These are phyloP conservation scores for Monosporascus sp. DNA, from an alignment of 2,329 filamentous ascomycete genomes.

Conservation along the genomic window DNA sequence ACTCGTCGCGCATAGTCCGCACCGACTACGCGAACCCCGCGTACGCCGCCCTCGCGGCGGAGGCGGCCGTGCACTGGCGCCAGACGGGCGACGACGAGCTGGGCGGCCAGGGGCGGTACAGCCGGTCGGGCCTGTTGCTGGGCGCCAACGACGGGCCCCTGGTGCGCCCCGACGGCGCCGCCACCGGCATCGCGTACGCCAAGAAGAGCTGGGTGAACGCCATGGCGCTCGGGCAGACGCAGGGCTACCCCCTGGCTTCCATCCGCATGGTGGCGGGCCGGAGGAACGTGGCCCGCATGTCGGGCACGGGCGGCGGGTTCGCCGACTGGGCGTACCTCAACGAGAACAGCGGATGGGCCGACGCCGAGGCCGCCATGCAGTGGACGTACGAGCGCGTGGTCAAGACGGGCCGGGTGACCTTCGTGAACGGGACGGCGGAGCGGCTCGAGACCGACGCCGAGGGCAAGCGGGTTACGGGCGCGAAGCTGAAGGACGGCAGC, in stretches of 20 bases:
- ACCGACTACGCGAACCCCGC: constrained; percentile 75
- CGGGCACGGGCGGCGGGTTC: constrained; percentile 44
- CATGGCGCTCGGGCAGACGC: constrained; percentile 38
- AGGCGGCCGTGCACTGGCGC: constrained; percentile 67
- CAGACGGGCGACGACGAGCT: constrained; percentile 47
- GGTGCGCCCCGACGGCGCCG: constrained; percentile 29
- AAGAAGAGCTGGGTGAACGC: constrained; percentile 58
- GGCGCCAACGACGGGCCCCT: constrained; percentile 44
- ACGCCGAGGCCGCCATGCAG: constrained; percentile 66
- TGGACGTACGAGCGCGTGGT: constrained; percentile 54
- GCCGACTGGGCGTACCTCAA: constrained; percentile 72
- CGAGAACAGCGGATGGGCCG: constrained; percentile 69
- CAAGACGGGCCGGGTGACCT: constrained; percentile 48
- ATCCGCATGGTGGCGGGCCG: constrained; percentile 40
- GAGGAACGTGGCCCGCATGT: constrained; percentile 36
- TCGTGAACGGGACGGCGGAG: constrained; percentile 45
- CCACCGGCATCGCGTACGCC: constrained; percentile 53
- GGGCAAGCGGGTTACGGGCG: constrained; percentile 48
- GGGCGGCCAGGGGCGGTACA: constrained; percentile 62
- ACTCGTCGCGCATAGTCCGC: constrained; percentile 59
- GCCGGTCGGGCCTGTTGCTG: constrained; percentile 63
- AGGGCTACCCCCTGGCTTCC: constrained; percentile 28
- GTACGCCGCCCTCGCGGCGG: constrained; percentile 68
- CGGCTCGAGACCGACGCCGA: constrained; percentile 32
- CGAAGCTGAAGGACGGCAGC: constrained; percentile 43